Evolutionary conservation across 192 early-diverging fungal species (phyloP), one percentile per base, ranked within the genome.

Genomic region (Lunasporangiospora selenospora): DNA sequence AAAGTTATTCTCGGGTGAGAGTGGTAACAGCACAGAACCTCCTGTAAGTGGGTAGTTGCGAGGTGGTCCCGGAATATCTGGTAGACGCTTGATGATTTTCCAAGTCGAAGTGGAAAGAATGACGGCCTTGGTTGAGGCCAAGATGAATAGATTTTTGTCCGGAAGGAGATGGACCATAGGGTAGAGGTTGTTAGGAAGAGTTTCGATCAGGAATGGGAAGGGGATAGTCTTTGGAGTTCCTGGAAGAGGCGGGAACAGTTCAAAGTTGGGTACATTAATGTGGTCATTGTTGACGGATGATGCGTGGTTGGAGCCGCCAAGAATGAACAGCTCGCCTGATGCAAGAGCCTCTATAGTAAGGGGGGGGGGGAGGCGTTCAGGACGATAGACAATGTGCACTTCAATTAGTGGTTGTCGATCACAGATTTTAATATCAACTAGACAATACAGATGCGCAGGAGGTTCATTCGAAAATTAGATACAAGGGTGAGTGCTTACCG

Each of bases 1-100:
- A 27, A 58, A 78, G 23, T 66, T 53, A 30, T 70, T 78, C 18
- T 70, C 67, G 6, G 69, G 63, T 1, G 37, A 46, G 10, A 78
- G 50, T 1, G 77, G 77, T 5, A 78, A 49, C n/a, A 75, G 40
- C 3, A 82, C 70, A 0, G 80, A 81, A 15, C 76, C 77, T 0
- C 70, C 85, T 0, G 86, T 87, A 23, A 81, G 61, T 3, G 86
- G 86, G 45, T 88, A 88, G 16, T 65, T 75, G 11, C 83, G 63
- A 24, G 67, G 53, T 7, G 65, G 53, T 0, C 82, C 82, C 7
- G 75, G 79, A 21, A 85, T 83, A 31, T 75, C 73, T 1, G 79
- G 80, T 5, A 85, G 77, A 11, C 62, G 65, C 29, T 64, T 75
- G 16, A 77, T 44, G 11, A 84, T 65, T 15, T 61, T 58, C 53